Evolutionary conservation across 805 yeast species (phyloP), one percentile per base, ranked within the genome.

Genomic region (Monosporozyma yasuniensis): DNA sequence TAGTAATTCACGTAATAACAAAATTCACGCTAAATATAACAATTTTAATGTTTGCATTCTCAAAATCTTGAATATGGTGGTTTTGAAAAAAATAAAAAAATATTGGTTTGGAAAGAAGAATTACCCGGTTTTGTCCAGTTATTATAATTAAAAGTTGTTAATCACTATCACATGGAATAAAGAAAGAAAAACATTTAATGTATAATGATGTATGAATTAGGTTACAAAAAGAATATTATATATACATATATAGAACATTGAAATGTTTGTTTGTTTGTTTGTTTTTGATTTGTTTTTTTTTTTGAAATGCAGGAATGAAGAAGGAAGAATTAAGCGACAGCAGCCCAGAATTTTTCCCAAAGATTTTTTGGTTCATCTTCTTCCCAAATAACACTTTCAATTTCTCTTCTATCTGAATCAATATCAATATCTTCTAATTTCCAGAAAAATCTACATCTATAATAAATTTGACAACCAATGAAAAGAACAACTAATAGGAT

Each of bases 401-500:
- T 67, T 57, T 77, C 82, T 63, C 83, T 74, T 53, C 80, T 79
- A 51, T 83, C 86, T 10, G 80, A 66, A 51, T 79, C 83, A 48
- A 78, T 76, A 62, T 85, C 93, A 54, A 83, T 71, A 37, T 81
- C 81, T 41, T 78, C 82, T 30, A 75, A 52, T 68, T 52, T 49
- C 75, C 73, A 63, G 37, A 77, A 56, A 55, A 74, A 70, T 38
- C 79, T 68, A 42, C 73, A 71, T 51, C 76, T 72, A 61, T 72
- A 78, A 65, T 66, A 75, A 46, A 77, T 54, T 61, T 54, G 84
- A 77, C 67, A 79, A 58, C 71, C 74, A 6, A 73, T 49, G 76
- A 77, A 83, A 4, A 74, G 57, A 2, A 72, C 75, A 35, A 65
- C 75, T 56, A 79, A 76, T 48, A 81, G 65, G 30, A 83, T 72